These are phyloP conservation scores for Excoecaria cochinchinensis DNA, from an alignment of 345 rosid species.

Conservation along the genomic window DNA sequence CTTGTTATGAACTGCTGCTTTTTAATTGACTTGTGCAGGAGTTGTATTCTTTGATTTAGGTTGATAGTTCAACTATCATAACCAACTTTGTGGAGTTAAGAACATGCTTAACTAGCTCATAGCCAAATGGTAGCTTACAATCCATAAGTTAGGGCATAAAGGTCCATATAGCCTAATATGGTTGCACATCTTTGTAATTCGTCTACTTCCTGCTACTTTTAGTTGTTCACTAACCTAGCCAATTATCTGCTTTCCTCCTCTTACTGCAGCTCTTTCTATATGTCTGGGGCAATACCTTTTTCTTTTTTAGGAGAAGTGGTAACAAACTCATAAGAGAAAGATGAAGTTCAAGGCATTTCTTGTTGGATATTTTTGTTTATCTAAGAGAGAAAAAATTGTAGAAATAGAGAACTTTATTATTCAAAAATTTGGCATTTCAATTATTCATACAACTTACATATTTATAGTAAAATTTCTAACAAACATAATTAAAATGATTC, in stretches of 20 bases:
- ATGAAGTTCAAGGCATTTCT: slow-evolving; percentile 97
- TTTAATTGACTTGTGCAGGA: neutral
- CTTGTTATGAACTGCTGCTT: neutral
- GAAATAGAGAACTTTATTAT: no score
- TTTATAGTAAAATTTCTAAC: no score
- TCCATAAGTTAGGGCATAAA: no score
- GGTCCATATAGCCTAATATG: neutral
- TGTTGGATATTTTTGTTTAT: neutral
- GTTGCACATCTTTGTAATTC: neutral
- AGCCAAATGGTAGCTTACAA: no score
- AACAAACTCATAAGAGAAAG: slow-evolving; percentile 8
- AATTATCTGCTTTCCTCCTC: neutral
- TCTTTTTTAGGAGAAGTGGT: neutral
- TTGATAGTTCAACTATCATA: neutral
- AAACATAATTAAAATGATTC: no score
- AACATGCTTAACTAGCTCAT: neutral
- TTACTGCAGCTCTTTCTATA: neutral
- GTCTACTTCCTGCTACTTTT: neutral
- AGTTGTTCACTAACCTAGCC: neutral
- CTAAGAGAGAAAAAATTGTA: no score
- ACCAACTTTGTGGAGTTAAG: neutral
- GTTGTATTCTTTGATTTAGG: neutral
- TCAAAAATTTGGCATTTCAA: no score
- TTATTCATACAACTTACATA: no score
- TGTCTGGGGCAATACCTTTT: neutral